Evolutionary conservation across 1,139 yeast genomes (phyloP).

Genomic region (Kodamaea fungicola): DNA sequence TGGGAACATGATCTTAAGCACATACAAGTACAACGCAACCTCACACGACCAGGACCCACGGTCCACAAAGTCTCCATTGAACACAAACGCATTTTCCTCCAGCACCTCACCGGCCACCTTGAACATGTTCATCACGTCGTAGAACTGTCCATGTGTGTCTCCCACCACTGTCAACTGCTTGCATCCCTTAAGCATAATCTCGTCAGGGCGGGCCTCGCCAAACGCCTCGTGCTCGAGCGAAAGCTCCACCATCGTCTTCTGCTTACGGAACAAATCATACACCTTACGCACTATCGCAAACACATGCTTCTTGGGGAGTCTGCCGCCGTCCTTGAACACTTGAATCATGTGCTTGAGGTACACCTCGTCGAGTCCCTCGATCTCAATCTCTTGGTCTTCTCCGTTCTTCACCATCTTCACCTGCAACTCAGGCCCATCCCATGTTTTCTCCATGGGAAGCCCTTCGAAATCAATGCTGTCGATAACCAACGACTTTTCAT

Average conservation of each 20-base stretch:
- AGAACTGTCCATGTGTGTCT: slow-evolving; percentile 97
- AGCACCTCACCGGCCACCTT: slow-evolving; percentile 63
- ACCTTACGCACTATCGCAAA: slow-evolving; percentile 80
- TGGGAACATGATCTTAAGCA: slow-evolving; percentile 80
- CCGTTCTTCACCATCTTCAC: slow-evolving; percentile 26
- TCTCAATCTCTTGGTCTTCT: slow-evolving; percentile 14
- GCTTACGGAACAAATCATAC: slow-evolving; percentile 58
- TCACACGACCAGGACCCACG: slow-evolving; percentile 99
- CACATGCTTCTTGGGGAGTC: slow-evolving; percentile 75
- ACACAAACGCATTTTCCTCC: slow-evolving; percentile 70
- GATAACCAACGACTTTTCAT: slow-evolving; percentile 36
- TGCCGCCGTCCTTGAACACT: slow-evolving; percentile 68
- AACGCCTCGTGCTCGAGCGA: slow-evolving; percentile 36
- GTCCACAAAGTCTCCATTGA: slow-evolving; percentile 97
- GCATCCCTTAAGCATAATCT: slow-evolving; percentile 24
- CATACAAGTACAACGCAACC: slow-evolving; percentile 79
- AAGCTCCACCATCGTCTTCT: slow-evolving; percentile 75
- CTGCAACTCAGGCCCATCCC: slow-evolving; percentile 62
- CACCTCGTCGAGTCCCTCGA: slow-evolving; percentile 36
- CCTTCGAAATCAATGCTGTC: slow-evolving; percentile 47
- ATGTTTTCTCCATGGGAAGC: slow-evolving; percentile 51
- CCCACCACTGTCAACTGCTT: slow-evolving; percentile 80
- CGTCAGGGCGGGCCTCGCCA: slow-evolving; percentile 16
- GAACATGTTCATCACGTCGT: slow-evolving; percentile 81
- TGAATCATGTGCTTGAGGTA: slow-evolving; percentile 67